These are phyloP conservation scores for Viridothelium virens DNA, from an alignment of 495 filamentous ascomycete genomes.

Conservation along the genomic window DNA sequence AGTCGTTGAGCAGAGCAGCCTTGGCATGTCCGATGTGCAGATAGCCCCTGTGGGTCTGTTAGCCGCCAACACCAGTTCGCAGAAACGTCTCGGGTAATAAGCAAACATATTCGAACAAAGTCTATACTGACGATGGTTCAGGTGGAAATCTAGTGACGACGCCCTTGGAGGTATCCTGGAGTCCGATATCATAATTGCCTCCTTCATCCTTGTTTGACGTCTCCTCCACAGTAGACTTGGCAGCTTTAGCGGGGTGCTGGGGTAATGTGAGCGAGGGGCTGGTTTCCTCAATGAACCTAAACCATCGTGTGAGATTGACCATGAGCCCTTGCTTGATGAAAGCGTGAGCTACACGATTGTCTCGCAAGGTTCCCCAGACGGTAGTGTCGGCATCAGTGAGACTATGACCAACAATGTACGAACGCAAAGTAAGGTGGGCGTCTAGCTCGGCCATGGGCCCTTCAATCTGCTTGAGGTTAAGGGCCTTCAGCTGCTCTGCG, in stretches of 20 bases:
- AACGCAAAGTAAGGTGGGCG: conserved; percentile 76
- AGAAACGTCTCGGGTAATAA: neutral
- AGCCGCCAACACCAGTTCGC: conserved; percentile 14
- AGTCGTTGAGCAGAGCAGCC: conserved; percentile 85
- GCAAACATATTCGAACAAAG: neutral
- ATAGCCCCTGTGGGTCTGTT: conserved; percentile 52
- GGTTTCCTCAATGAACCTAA: conserved; percentile 68
- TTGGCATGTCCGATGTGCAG: conserved; percentile 93
- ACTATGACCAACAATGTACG: conserved; percentile 75
- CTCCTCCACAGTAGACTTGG: conserved; percentile 54
- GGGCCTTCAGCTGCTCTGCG: conserved; percentile 44
- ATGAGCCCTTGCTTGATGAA: conserved; percentile 72
- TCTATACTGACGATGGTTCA: conserved; percentile 70
- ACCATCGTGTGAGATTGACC: conserved; percentile 80
- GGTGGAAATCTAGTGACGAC: conserved; percentile 92
- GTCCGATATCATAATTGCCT: conserved; percentile 80
- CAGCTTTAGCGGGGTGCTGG: conserved; percentile 23
- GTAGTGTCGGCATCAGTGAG: conserved; percentile 71
- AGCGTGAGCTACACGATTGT: conserved; percentile 74
- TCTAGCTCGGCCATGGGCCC: conserved; percentile 69
- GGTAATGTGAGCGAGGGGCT: conserved; percentile 44
- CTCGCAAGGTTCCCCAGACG: conserved; percentile 76
- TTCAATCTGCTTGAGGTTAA: conserved; percentile 75
- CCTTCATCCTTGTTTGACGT: conserved; percentile 58
- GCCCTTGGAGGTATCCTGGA: conserved; percentile 81